A percentile compares a stretch with the other conserved stretches of the same genome.
Conservation (phyloP, 2,329 filamentous ascomycete species). For the Sphaerulina vaccinii region DNA sequence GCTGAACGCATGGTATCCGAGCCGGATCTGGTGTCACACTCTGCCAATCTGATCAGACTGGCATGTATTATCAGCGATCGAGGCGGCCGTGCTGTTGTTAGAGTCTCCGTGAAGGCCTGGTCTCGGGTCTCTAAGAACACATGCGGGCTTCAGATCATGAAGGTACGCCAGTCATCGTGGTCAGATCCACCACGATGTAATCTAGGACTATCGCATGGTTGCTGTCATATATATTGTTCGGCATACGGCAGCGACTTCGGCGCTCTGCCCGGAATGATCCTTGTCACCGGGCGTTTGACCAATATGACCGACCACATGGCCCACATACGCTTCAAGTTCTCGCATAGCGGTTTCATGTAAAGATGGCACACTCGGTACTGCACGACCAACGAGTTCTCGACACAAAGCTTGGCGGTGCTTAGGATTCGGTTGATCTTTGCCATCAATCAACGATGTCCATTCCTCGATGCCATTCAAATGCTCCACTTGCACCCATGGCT, state of each 20-base stretch:
- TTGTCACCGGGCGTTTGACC: background rate
- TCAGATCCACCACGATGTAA: too few relatives aligned
- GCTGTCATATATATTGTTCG: too few relatives aligned
- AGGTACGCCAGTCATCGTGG: too few relatives aligned
- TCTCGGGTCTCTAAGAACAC: too few relatives aligned
- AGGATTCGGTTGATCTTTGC: background rate
- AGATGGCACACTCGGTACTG: background rate
- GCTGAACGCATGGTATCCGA: too few relatives aligned
- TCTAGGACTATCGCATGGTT: too few relatives aligned
- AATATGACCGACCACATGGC: constrained; percentile 1
- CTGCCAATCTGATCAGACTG: too few relatives aligned
- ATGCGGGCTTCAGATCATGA: too few relatives aligned
- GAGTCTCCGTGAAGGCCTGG: too few relatives aligned
- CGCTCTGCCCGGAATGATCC: constrained; percentile 2
- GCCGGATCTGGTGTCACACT: too few relatives aligned
- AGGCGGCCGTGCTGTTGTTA: background rate
- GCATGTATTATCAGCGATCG: background rate
- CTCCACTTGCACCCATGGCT: background rate
- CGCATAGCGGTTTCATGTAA: constrained; percentile 13
- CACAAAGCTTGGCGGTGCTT: constrained; percentile 11
- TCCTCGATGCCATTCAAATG: background rate
- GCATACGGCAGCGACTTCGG: constrained; percentile 10
- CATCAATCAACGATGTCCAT: background rate
- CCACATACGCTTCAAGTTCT: constrained; percentile 7
- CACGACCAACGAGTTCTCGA: constrained; percentile 5